A percentile compares a stretch with the other conserved stretches of the same genome.
These are phyloP conservation scores for Chondrus crispus DNA, from an alignment of 23 red algal genomes.

Conservation along the genomic window DNA sequence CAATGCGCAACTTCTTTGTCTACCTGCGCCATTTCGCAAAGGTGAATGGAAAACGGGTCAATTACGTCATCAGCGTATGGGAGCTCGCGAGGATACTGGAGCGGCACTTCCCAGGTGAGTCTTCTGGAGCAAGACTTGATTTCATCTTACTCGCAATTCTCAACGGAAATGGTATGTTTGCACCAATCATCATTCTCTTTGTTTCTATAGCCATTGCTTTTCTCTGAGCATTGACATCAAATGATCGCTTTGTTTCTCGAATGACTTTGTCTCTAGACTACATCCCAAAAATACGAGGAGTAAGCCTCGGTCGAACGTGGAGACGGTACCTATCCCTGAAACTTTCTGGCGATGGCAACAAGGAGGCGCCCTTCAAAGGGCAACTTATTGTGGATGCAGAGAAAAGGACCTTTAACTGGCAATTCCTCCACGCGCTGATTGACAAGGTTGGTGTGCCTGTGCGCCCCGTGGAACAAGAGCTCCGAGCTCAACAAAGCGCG, in stretches of 20 bases:
- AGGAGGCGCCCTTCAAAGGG: slow-evolving; percentile 17
- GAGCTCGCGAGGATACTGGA: slow-evolving; percentile 55
- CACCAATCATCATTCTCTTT: neutral
- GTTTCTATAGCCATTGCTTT: neutral
- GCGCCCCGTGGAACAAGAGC: neutral
- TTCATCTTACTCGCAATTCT: slow-evolving; percentile 59
- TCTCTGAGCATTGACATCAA: neutral
- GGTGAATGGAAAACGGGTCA: neutral
- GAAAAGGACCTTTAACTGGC: slow-evolving; percentile 69
- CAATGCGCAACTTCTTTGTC: slow-evolving; percentile 73
- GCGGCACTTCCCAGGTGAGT: slow-evolving; percentile 70
- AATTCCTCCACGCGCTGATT: slow-evolving; percentile 63
- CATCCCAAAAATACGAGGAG: slow-evolving; percentile 77
- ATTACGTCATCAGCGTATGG: slow-evolving; percentile 62
- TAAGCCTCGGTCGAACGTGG: slow-evolving; percentile 33
- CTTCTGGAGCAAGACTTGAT: slow-evolving; percentile 54
- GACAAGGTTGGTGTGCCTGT: slow-evolving; percentile 16
- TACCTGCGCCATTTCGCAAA: slow-evolving; percentile 20
- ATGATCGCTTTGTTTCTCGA: neutral
- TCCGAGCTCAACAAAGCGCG: neutral
- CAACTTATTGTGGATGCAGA: slow-evolving; percentile 53
- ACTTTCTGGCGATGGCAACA: neutral
- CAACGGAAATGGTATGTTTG: slow-evolving; percentile 65
- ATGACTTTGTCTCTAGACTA: slow-evolving; percentile 58
- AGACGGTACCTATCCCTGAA: slow-evolving; percentile 46